Evolutionary conservation across 768 basidiomycete genomes (phyloP).

Genomic region (Symmetrospora coprosmae): DNA sequence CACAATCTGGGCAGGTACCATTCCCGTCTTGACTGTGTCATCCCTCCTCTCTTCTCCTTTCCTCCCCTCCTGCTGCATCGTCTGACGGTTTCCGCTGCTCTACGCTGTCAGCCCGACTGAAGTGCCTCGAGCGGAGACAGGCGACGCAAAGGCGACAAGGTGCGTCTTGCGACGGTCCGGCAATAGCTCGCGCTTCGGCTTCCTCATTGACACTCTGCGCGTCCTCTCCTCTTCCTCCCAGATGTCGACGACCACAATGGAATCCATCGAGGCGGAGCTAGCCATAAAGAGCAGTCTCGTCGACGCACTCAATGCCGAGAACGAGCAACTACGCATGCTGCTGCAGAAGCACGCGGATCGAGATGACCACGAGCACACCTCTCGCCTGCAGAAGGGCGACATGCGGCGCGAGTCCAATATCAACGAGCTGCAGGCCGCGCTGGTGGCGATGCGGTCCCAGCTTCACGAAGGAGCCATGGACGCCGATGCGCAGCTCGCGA

Average conservation of each 20-base stretch:
- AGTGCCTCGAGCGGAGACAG: too few species aligned
- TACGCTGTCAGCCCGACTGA: too few species aligned
- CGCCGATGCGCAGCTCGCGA: neutral
- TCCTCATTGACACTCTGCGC: too few species aligned
- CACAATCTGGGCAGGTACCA: too few species aligned
- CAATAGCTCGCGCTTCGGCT: too few species aligned
- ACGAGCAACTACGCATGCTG: constrained; percentile 9
- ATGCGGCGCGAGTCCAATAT: constrained; percentile 19
- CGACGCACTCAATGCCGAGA: constrained; percentile 12
- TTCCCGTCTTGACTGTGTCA: too few species aligned
- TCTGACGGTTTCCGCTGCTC: too few species aligned
- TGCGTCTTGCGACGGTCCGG: too few species aligned
- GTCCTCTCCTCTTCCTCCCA: neutral
- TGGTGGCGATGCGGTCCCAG: constrained; percentile 2
- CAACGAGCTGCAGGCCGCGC: constrained; percentile 7
- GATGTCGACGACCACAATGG: neutral
- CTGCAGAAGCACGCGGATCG: constrained; percentile 3
- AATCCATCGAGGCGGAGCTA: neutral
- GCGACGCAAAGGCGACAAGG: too few species aligned
- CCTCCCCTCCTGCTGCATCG: too few species aligned
- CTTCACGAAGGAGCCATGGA: neutral
- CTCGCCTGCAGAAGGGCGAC: neutral
- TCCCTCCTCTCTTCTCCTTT: too few species aligned
- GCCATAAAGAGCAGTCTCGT: constrained; percentile 5
- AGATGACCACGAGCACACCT: neutral